A percentile compares a stretch with the other conserved stretches of the same genome.
Evolutionary conservation across 2,329 filamentous ascomycete species (phyloP).

Genomic region (Trichoderma sp.): DNA sequence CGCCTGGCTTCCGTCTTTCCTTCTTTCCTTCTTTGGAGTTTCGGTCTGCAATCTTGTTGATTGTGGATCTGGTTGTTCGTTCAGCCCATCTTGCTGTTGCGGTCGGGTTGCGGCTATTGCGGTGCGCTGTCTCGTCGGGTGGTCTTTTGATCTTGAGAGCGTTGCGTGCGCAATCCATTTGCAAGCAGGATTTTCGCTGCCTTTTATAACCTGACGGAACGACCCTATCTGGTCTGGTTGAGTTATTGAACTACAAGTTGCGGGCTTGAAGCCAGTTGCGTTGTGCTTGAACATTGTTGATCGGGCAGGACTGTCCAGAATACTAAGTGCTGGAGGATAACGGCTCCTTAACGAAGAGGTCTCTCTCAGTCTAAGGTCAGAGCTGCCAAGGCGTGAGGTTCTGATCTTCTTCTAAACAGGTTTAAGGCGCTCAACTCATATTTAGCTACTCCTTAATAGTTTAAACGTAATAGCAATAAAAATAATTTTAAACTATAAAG

Average conservation of each 20-base stretch:
- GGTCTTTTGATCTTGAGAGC: background rate
- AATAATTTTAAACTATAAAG: no score
- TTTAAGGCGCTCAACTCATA: no score
- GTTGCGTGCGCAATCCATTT: background rate
- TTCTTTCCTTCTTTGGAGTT: background rate
- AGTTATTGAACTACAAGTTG: background rate
- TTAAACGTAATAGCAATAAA: no score
- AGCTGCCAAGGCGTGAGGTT: no score
- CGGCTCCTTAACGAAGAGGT: no score
- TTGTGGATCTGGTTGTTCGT: background rate
- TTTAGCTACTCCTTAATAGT: no score
- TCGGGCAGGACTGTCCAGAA: no score
- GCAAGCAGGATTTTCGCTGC: background rate
- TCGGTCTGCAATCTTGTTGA: background rate
- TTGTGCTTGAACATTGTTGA: no score
- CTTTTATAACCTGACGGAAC: background rate
- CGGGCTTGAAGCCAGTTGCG: no score
- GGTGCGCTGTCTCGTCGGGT: background rate
- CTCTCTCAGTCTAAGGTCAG: no score
- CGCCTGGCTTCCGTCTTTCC: background rate
- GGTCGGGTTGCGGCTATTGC: background rate
- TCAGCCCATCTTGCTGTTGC: background rate
- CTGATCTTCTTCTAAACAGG: no score
- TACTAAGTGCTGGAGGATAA: no score
- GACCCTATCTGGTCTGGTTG: background rate